Percentiles rank a stretch among this genome's conserved stretches.
Evolutionary conservation across 495 filamentous ascomycete species (phyloP).

Genomic region (Penicillium canariense): DNA sequence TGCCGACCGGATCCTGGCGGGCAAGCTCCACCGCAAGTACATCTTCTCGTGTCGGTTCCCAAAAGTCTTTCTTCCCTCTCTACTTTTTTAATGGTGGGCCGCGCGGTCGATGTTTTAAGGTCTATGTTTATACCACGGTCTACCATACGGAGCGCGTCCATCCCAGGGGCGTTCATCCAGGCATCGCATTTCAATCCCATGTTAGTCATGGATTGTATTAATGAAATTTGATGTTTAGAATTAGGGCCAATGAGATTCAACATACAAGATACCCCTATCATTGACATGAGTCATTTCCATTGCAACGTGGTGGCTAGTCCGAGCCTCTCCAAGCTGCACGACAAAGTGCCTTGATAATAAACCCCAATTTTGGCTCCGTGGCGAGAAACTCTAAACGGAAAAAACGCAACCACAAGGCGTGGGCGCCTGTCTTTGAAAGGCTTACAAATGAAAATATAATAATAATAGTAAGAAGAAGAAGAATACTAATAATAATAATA

Average conservation of each 20-base stretch:
- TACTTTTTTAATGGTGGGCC: neutral
- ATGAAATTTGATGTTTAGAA: neutral
- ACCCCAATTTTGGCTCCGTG: no score
- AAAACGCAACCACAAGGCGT: no score
- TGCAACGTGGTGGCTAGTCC: no score
- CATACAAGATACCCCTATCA: neutral
- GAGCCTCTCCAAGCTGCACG: no score
- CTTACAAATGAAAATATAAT: no score
- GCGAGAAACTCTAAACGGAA: no score
- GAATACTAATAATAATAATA: no score
- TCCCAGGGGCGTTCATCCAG: neutral
- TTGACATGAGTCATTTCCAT: no score
- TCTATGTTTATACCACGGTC: neutral
- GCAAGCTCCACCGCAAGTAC: no score
- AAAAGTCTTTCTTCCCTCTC: neutral
- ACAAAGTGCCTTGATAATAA: no score
- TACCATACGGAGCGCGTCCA: neutral
- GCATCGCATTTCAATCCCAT: neutral
- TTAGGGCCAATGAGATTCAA: neutral
- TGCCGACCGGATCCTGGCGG: neutral
- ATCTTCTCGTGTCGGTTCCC: neutral
- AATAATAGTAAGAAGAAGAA: no score
- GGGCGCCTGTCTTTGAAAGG: no score
- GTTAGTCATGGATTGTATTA: neutral
- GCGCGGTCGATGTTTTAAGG: neutral